Conservation (phyloP, 176 grass and related monocot genomes). For the bread wheat (Triticum aestivum) region DNA sequence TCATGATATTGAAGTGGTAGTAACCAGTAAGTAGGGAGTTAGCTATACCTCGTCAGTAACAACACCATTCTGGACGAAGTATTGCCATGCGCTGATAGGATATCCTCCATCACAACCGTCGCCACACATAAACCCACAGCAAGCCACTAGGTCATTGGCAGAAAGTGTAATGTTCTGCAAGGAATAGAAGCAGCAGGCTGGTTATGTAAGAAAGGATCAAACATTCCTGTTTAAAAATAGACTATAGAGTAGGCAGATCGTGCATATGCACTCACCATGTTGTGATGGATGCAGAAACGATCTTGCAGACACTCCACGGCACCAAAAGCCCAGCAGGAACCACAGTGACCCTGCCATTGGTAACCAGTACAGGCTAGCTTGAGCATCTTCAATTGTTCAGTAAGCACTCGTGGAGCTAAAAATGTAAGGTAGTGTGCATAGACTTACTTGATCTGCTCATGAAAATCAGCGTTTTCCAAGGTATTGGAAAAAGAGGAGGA, state of each 20-base stretch:
- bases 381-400: neutral
- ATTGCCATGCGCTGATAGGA: conserved; percentile 76
- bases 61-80: conserved; percentile 83
- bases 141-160: conserved; percentile 84
- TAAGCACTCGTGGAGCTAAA: neutral
- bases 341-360: conserved; percentile 75
- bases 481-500: neutral
- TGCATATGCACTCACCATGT: conserved; percentile 37
- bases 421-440: neutral
- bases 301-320: conserved; percentile 89
- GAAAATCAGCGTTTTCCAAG: conserved; percentile 12
- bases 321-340: conserved; percentile 92
- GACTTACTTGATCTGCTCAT: conserved; percentile 83
- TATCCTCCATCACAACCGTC: conserved; percentile 97
- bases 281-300: conserved; percentile 90
- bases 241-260: neutral
- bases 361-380: conserved; percentile 23
- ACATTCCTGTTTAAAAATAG: neutral
- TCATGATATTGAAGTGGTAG: neutral
- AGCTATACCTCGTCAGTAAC: conserved; percentile 86
- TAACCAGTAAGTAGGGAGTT: neutral
- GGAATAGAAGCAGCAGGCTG: conserved; percentile 9
- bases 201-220: conserved; percentile 7
- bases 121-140: conserved; percentile 95
- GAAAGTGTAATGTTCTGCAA: conserved; percentile 83